phyloP scores from a whole-genome alignment of 2,329 filamentous ascomycete species.

The Exserohilum rostratum region DNA sequence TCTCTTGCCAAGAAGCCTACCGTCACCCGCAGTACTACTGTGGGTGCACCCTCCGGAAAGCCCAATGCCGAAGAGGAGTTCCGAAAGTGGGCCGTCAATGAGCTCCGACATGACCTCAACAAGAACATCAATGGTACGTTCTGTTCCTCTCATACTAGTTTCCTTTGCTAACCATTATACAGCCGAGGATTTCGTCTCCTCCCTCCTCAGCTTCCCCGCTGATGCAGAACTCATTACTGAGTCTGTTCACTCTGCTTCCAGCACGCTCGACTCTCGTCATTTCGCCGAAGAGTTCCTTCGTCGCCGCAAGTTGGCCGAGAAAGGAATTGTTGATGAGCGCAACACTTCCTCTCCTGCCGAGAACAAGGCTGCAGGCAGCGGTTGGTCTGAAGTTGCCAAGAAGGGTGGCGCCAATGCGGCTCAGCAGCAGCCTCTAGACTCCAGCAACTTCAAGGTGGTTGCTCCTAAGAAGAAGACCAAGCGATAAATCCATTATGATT shows the following conservation, averaged over 20 bases:
- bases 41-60: slow-evolving; percentile 51
- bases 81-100: slow-evolving; percentile 85
- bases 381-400: slow-evolving; percentile 98
- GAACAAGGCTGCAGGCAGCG: slow-evolving; percentile 60
- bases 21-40: slow-evolving; percentile 55
- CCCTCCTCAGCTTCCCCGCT: slow-evolving; percentile 74
- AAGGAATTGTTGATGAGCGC: slow-evolving; percentile 80
- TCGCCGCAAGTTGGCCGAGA: slow-evolving; percentile 90
- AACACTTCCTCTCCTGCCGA: slow-evolving; percentile 58
- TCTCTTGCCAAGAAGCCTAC: slow-evolving; percentile 60
- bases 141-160: background rate
- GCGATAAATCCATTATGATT: slow-evolving; percentile 31
- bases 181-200: slow-evolving; percentile 83
- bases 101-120: slow-evolving; percentile 76
- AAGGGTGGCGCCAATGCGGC: slow-evolving; percentile 72
- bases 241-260: slow-evolving; percentile 83
- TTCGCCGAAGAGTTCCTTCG: slow-evolving; percentile 95
- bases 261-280: slow-evolving; percentile 88
- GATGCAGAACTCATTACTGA: slow-evolving; percentile 86
- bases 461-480: slow-evolving; percentile 85
- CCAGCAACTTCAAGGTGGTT: slow-evolving; percentile 85
- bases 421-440: slow-evolving; percentile 48
- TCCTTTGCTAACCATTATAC: slow-evolving; percentile 21
- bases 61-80: slow-evolving; percentile 86
- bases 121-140: slow-evolving; percentile 69